Percentiles rank a stretch among this genome's conserved stretches.
Evolutionary conservation across 2,329 filamentous ascomycete genomes (phyloP).

Genomic region (Harringtonia aguacate): DNA sequence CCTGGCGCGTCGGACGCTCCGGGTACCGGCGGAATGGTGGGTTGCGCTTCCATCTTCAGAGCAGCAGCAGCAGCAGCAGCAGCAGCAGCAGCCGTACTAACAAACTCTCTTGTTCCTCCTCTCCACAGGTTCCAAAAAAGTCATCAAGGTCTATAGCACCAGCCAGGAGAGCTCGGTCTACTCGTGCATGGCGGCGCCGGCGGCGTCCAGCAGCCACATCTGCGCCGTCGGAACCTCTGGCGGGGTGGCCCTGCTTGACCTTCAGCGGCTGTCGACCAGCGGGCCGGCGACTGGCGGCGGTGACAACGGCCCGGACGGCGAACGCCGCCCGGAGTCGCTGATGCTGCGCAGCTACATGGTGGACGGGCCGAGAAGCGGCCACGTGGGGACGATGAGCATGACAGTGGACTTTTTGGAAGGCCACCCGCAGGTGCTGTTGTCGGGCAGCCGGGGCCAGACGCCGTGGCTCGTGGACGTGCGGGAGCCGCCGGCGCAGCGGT

Average conservation of each 20-base stretch:
- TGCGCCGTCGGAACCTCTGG: slow-evolving; percentile 39
- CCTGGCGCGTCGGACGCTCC: too few species aligned
- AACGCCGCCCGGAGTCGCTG: not conserved
- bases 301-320: not conserved
- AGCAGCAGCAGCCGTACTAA: too few species aligned
- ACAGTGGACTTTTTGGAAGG: slow-evolving; percentile 9
- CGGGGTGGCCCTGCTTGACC: slow-evolving; percentile 25
- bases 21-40: too few species aligned
- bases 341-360: not conserved
- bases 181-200: slow-evolving; percentile 30
- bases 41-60: too few species aligned
- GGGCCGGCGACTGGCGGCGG: not conserved
- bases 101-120: too few species aligned
- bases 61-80: too few species aligned
- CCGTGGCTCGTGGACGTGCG: slow-evolving; percentile 37
- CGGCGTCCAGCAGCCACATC: slow-evolving; percentile 25
- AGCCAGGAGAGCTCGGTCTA: slow-evolving; percentile 4
- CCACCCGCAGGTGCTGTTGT: slow-evolving; percentile 33
- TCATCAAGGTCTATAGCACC: too few species aligned
- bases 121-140: too few species aligned
- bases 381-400: not conserved
- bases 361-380: not conserved
- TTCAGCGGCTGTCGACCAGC: not conserved
- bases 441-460: slow-evolving; percentile 34
- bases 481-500: slow-evolving; percentile 14